These are phyloP conservation scores for Salvia hispanica DNA, from an alignment of 257 asterid genomes.

Conservation along the genomic window DNA sequence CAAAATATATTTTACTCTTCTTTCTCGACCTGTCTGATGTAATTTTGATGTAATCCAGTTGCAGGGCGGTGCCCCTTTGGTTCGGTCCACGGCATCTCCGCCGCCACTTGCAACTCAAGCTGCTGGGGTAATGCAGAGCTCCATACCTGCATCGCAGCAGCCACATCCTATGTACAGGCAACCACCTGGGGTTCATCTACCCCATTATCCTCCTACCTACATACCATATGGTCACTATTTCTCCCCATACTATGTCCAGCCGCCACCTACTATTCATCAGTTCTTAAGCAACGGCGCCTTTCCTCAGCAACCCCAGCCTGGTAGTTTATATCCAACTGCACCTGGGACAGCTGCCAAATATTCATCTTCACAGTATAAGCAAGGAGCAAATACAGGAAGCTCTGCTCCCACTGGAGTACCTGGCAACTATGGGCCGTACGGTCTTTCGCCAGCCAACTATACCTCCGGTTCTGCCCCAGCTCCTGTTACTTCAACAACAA, in stretches of 20 bases:
- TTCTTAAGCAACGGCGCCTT: constrained; percentile 69
- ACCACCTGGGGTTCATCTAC: constrained; percentile 77
- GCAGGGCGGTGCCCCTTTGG: constrained; percentile 67
- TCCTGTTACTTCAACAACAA: constrained; percentile 65
- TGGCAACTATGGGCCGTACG: constrained; percentile 73
- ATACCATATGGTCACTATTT: constrained; percentile 79
- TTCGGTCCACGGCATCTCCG: constrained; percentile 68
- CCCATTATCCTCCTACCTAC: constrained; percentile 81
- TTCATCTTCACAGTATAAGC: constrained; percentile 77
- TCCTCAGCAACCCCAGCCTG: constrained; percentile 88
- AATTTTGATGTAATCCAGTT: constrained; percentile 35
- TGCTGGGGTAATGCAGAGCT: constrained; percentile 77
- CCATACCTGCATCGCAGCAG: constrained; percentile 62
- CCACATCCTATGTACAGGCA: constrained; percentile 77
- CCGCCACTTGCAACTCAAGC: constrained; percentile 80
- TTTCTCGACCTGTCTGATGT: constrained; percentile 4
- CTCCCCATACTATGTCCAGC: constrained; percentile 63
- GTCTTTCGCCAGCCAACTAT: constrained; percentile 65
- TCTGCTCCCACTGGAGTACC: constrained; percentile 66
- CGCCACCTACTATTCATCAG: constrained; percentile 79
- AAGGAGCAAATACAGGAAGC: constrained; percentile 70
- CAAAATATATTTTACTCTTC: constrained; percentile 7
- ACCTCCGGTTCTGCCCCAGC: constrained; percentile 55
- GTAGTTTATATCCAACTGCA: constrained; percentile 62
- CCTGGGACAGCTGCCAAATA: constrained; percentile 73